Percentiles rank a stretch among this genome's conserved stretches.
Evolutionary conservation across 1,284 basidiomycete species (phyloP).

Genomic region (Apiotrichum gamsii): DNA sequence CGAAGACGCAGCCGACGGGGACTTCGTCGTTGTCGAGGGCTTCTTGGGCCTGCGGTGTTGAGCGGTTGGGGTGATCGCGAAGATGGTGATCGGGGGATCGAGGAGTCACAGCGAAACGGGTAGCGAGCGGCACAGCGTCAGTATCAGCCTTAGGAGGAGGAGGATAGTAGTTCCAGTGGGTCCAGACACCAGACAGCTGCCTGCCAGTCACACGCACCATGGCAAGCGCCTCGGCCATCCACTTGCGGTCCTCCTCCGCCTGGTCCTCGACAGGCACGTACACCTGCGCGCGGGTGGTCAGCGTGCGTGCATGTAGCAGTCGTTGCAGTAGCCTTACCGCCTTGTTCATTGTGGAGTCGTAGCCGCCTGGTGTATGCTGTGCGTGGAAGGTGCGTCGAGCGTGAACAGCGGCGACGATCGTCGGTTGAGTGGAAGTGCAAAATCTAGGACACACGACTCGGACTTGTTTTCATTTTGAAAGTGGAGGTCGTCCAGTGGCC

Average conservation of each 20-base stretch:
- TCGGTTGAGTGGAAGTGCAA: background rate
- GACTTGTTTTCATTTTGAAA: no score
- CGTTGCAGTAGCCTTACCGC: no score
- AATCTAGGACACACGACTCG: no score
- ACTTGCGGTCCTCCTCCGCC: slow-evolving; percentile 35
- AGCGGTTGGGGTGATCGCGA: background rate
- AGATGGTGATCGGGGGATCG: background rate
- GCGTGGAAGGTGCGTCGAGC: background rate
- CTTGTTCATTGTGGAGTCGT: slow-evolving; percentile 14
- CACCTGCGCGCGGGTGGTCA: slow-evolving; percentile 18
- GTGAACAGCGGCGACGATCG: background rate
- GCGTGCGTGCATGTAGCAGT: background rate
- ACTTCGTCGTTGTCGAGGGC: slow-evolving; percentile 82
- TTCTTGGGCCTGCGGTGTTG: slow-evolving; percentile 53
- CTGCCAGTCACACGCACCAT: slow-evolving; percentile 36
- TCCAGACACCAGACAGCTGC: no score
- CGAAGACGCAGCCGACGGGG: slow-evolving; percentile 95
- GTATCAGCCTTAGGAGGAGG: background rate
- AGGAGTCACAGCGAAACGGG: background rate
- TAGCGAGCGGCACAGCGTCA: background rate
- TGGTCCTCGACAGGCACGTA: slow-evolving; percentile 45
- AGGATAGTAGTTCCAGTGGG: background rate
- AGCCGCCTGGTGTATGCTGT: no score
- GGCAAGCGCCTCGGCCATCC: slow-evolving; percentile 47
- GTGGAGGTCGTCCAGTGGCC: slow-evolving; percentile 1